phyloP scores from a whole-genome alignment of 1,139 yeast genomes.

The Starmera stellimalicola region DNA sequence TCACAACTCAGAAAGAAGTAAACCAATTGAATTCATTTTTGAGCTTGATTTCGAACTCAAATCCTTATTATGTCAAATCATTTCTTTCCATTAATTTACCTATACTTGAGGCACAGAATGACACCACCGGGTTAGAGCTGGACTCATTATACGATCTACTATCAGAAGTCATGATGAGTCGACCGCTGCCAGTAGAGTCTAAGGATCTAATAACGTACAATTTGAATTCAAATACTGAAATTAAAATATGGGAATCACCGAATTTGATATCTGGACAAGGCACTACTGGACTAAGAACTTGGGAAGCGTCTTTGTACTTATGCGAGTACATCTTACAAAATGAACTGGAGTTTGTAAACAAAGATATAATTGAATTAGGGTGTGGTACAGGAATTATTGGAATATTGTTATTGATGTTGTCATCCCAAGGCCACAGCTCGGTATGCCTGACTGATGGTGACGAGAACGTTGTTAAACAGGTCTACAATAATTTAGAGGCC shows the following conservation, averaged over 20 bases:
- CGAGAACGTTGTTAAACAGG: slow-evolving; percentile 43
- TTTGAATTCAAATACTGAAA: slow-evolving; percentile 21
- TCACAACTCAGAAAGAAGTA: not conserved
- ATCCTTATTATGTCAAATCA: slow-evolving; percentile 41
- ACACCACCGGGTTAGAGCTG: slow-evolving; percentile 1
- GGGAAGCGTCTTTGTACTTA: slow-evolving; percentile 87
- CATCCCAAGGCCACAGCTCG: slow-evolving; percentile 12
- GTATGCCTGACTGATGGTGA: slow-evolving; percentile 74
- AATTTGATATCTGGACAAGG: slow-evolving; percentile 60
- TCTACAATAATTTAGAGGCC: slow-evolving; percentile 34
- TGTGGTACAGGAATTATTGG: slow-evolving; percentile 90
- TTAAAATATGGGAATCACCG: slow-evolving; percentile 52
- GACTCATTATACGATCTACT: slow-evolving; percentile 49
- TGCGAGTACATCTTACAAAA: slow-evolving; percentile 18
- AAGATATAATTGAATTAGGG: slow-evolving; percentile 60
- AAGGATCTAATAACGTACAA: slow-evolving; percentile 40
- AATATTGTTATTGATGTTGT: slow-evolving; percentile 32
- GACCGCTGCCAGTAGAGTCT: slow-evolving; percentile 33
- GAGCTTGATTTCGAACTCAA: slow-evolving; percentile 21
- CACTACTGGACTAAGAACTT: slow-evolving; percentile 83
- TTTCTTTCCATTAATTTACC: slow-evolving; percentile 30
- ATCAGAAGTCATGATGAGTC: slow-evolving; percentile 32
- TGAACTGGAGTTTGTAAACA: slow-evolving; percentile 19
- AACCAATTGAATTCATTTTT: slow-evolving; percentile 16
- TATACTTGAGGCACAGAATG: slow-evolving; percentile 4